Base-by-base conservation (phyloP, 768 basidiomycete genomes). In the Collybiopsis luxurians region DNA sequence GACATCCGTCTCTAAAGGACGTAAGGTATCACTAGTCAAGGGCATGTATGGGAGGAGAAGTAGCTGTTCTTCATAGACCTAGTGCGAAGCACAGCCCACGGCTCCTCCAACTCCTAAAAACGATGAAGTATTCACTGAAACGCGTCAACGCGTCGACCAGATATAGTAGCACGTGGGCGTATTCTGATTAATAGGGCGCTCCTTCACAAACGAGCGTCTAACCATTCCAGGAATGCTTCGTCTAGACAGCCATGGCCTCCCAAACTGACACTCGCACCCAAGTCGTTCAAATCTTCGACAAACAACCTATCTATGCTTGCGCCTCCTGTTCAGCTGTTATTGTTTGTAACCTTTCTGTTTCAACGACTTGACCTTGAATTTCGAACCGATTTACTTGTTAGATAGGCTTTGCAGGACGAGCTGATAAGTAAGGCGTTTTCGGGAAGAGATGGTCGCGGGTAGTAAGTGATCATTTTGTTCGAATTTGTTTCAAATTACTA, bases 381-480 rank as follows among this genome's bases (percentile, higher is more conserved):
- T 13, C 2, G 11, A 11, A 51, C 13, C 36, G 36, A 40, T 7
- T 48, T 60, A 39, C 43, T 28, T 13, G 23, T 51, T 46, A 49
- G 54, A 59, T 57, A 92, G 90, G 81, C 86, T 21, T 75, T 93
- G 15, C 90, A 92, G 68, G 91, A 93, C 61, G 90, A 92, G 62
- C 70, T 92, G 21, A 90, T 93, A 59, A 90, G 88, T 74, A 93
- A 92, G 66, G 75, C 89, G 0, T 93, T 93, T 72, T 87, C 89
- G 26, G 90, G 90, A 4, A 75, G 91, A 64, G 91, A 93, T 46
- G 90, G 90, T 2, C 77, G 88, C 57, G 90, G 90, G 64, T 92
- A 84, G 90, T 85, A 62, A 69, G 89, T 15, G 13, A 24, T 39
- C 34, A 49, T 42, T 12, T 34, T 52, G 24, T 9, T 13, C 12